Evolutionary conservation across 371 early-diverging fungal genomes (phyloP).

Genomic region (Apophysomyces variabilis): DNA sequence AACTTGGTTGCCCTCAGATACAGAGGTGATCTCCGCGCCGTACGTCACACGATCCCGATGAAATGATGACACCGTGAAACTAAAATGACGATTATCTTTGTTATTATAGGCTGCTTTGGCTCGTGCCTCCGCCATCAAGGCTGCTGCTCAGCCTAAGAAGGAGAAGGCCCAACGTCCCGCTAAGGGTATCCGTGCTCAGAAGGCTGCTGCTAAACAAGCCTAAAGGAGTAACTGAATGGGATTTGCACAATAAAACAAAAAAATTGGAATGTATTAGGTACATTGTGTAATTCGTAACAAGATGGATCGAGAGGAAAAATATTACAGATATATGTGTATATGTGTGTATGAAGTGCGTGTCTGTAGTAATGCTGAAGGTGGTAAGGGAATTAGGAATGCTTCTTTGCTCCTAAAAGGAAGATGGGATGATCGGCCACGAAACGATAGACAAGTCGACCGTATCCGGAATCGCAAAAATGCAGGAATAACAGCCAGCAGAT

Average conservation of each 20-base stretch:
- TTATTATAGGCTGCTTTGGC: conserved; percentile 2
- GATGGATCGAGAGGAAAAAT: conserved; percentile 1
- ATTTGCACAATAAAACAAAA: background rate
- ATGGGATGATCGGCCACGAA: conserved; percentile 38
- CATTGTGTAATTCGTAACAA: background rate
- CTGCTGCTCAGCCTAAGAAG: conserved; percentile 11
- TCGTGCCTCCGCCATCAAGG: conserved; percentile 4
- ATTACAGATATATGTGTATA: background rate
- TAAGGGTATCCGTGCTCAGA: conserved; percentile 11
- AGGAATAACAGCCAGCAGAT: conserved; percentile 49
- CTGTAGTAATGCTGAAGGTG: background rate
- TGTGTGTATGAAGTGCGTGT: conserved; percentile 1
- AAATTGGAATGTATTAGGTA: conserved; percentile 9
- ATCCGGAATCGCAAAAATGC: conserved; percentile 46
- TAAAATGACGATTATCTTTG: background rate
- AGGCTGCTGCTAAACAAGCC: conserved; percentile 7
- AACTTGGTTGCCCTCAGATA: conserved; percentile 73
- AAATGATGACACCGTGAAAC: background rate
- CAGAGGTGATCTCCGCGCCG: conserved; percentile 83
- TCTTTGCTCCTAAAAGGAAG: conserved; percentile 36
- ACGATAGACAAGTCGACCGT: conserved; percentile 33
- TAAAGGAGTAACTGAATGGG: background rate
- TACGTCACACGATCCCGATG: conserved; percentile 28
- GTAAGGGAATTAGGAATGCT: conserved; percentile 36
- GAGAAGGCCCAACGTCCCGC: background rate